Conservation (phyloP, 2,329 filamentous ascomycete genomes). For the Simplicillium aogashimaense region DNA sequence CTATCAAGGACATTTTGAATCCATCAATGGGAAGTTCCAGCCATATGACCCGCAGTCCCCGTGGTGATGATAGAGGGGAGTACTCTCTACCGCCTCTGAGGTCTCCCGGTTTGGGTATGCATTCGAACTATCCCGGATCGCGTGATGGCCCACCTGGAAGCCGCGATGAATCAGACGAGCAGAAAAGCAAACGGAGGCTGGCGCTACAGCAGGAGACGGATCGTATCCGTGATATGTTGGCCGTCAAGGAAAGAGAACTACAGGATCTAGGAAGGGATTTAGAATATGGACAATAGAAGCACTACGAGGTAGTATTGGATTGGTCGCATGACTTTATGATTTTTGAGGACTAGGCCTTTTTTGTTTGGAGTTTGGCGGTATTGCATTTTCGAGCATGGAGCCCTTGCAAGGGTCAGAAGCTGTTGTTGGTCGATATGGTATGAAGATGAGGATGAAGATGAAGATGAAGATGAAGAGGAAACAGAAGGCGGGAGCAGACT, state of each 20-base stretch:
- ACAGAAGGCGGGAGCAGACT: too few relatives aligned
- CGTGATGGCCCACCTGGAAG: constrained; percentile 13
- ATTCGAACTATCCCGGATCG: constrained; percentile 26
- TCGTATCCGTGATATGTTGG: constrained; percentile 61
- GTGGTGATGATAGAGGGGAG: constrained; percentile 22
- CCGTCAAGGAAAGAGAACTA: constrained; percentile 65
- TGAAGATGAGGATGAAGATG: too few relatives aligned
- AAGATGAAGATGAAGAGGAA: too few relatives aligned
- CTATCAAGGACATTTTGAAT: constrained; percentile 69
- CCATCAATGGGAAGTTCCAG: constrained; percentile 22
- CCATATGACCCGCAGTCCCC: too few relatives aligned
- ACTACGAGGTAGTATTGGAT: too few relatives aligned
- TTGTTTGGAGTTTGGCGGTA: too few relatives aligned
- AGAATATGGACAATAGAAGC: too few relatives aligned
- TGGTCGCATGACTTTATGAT: too few relatives aligned
- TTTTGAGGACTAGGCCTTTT: too few relatives aligned
- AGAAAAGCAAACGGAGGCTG: constrained; percentile 52
- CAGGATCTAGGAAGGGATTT: background rate
- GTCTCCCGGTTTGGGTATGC: constrained; percentile 29
- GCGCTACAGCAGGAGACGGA: constrained; percentile 65
- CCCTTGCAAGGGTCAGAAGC: too few relatives aligned
- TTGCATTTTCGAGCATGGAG: too few relatives aligned
- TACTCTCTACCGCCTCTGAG: constrained; percentile 31
- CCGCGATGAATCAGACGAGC: constrained; percentile 35
- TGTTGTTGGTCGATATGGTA: too few relatives aligned